Percentiles rank a stretch among this genome's conserved stretches.
Conservation (phyloP, 495 filamentous ascomycete genomes). For the Xylaria scruposa region DNA sequence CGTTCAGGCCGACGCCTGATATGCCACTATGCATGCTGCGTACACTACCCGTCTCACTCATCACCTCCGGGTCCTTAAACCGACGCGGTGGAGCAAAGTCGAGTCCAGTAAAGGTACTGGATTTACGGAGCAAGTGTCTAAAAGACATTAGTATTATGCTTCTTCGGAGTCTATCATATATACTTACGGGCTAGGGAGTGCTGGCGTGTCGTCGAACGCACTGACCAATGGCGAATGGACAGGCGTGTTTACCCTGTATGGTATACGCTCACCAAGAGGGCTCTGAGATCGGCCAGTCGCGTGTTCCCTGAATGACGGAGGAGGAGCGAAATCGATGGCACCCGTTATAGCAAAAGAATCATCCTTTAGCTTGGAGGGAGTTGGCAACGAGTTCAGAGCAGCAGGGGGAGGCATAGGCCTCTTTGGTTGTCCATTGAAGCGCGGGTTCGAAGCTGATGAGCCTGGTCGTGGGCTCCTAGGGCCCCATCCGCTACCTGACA, state of each 20-base stretch:
- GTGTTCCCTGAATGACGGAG: slow-evolving; percentile 68
- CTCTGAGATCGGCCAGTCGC: slow-evolving; percentile 79
- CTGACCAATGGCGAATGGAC: slow-evolving; percentile 79
- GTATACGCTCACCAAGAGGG: slow-evolving; percentile 74
- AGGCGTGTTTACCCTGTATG: slow-evolving; percentile 73
- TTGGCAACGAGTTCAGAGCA: slow-evolving; percentile 78
- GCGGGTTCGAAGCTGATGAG: slow-evolving; percentile 69
- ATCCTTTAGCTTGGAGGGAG: slow-evolving; percentile 84
- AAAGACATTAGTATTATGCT: slow-evolving; percentile 35
- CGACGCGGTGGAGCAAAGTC: slow-evolving; percentile 95
- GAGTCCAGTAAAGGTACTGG: slow-evolving; percentile 83
- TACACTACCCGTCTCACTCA: slow-evolving; percentile 89
- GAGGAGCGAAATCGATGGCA: slow-evolving; percentile 88
- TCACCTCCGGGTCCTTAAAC: slow-evolving; percentile 73
- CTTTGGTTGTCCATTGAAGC: slow-evolving; percentile 46
- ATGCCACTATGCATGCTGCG: slow-evolving; percentile 84
- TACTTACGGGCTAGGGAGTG: slow-evolving; percentile 91
- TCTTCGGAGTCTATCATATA: slow-evolving; percentile 19
- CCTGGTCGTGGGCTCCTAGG: slow-evolving; percentile 60
- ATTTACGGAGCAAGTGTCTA: slow-evolving; percentile 87
- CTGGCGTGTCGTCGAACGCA: slow-evolving; percentile 83
- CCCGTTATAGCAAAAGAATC: slow-evolving; percentile 73
- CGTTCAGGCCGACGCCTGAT: slow-evolving; percentile 70
- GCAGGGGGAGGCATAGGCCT: slow-evolving; percentile 76
- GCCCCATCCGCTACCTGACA: slow-evolving; percentile 44